These are phyloP conservation scores for Macrolepiota fuliginosa DNA, from an alignment of 768 basidiomycete species.

Conservation along the genomic window DNA sequence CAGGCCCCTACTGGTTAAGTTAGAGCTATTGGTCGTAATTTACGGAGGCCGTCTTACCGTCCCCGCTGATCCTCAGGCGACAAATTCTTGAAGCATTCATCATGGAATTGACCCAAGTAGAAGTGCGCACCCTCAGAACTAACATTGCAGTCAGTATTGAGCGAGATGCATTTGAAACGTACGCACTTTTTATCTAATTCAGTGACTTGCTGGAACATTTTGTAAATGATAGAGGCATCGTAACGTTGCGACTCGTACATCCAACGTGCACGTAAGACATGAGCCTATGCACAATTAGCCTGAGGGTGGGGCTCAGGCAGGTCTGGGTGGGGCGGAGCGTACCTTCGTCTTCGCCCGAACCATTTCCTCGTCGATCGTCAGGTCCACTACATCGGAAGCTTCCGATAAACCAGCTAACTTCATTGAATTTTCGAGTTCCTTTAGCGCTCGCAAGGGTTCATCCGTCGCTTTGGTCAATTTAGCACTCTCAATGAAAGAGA, in stretches of 20 bases:
- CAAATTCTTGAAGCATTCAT: conserved; percentile 67
- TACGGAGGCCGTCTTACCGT: not conserved
- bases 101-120: conserved; percentile 86
- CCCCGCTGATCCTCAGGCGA: conserved; percentile 39
- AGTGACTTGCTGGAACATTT: conserved; percentile 51
- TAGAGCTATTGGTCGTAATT: not conserved
- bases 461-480: conserved; percentile 80
- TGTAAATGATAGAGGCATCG: conserved; percentile 59
- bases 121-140: conserved; percentile 88
- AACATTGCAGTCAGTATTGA: not conserved
- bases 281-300: conserved; percentile 51
- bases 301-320: too few species aligned
- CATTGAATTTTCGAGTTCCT: conserved; percentile 80
- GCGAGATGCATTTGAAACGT: not conserved
- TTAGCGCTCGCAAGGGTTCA: conserved; percentile 80
- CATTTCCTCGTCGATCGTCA: conserved; percentile 54
- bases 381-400: conserved; percentile 46
- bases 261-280: conserved; percentile 85
- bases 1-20: conserved; percentile 40
- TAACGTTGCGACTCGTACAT: conserved; percentile 88
- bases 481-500: conserved; percentile 86
- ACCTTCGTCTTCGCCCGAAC: conserved; percentile 74
- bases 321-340: too few species aligned
- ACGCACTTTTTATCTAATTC: conserved; percentile 48
- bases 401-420: conserved; percentile 46